A percentile compares a stretch with the other conserved stretches of the same genome.
These are phyloP conservation scores for Paracoccidioides brasiliensis DNA, from an alignment of 2,329 filamentous ascomycete species.

Conservation along the genomic window DNA sequence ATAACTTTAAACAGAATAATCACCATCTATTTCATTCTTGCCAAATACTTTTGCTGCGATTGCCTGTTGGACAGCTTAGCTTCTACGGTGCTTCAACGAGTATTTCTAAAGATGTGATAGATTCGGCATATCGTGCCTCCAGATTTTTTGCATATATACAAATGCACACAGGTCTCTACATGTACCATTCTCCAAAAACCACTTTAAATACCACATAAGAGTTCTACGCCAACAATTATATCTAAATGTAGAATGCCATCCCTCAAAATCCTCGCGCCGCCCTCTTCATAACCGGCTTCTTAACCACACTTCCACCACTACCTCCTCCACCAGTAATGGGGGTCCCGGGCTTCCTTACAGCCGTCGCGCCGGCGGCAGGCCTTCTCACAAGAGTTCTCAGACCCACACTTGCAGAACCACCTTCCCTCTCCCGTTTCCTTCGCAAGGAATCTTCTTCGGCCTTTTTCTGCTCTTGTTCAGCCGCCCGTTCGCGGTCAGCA, in stretches of 20 bases:
- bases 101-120: not conserved
- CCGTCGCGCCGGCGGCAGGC: slow-evolving; percentile 17
- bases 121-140: not conserved
- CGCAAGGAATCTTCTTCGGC: slow-evolving; percentile 23
- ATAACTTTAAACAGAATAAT: not conserved
- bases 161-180: not conserved
- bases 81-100: not conserved
- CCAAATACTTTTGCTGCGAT: not conserved
- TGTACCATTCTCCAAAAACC: not conserved
- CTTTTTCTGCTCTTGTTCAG: slow-evolving; percentile 28
- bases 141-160: not conserved
- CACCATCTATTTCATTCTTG: not conserved
- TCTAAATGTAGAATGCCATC: not conserved
- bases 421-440: slow-evolving; percentile 25
- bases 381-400: slow-evolving; percentile 21
- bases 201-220: not conserved
- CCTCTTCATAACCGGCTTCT: slow-evolving; percentile 24
- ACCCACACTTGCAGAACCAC: slow-evolving; percentile 13
- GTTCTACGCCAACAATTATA: not conserved
- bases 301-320: slow-evolving; percentile 25
- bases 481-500: slow-evolving; percentile 56
- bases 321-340: slow-evolving; percentile 16
- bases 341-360: slow-evolving; percentile 19
- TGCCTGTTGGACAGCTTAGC: too few relatives aligned
- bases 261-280: slow-evolving; percentile 19